A percentile compares a stretch with the other conserved stretches of the same genome.
Evolutionary conservation across 2,329 filamentous ascomycete species (phyloP).

Genomic region (Fusarium pininemorale): DNA sequence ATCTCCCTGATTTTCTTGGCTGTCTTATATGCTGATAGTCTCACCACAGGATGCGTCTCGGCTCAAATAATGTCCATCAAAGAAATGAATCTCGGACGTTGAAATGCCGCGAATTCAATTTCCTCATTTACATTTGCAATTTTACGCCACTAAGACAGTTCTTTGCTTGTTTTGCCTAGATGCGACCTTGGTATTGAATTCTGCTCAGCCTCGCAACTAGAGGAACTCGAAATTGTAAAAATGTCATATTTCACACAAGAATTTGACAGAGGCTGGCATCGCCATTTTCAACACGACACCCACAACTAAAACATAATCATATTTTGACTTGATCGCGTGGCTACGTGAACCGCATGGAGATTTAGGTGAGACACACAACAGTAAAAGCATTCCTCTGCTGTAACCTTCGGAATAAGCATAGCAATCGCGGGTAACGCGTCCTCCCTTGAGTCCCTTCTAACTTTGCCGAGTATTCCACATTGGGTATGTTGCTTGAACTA

Average conservation of each 20-base stretch:
- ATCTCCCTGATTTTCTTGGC: neutral
- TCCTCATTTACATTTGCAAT: too few relatives aligned
- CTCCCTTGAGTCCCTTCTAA: too few relatives aligned
- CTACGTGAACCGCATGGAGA: too few relatives aligned
- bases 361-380: neutral
- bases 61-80: too few relatives aligned
- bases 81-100: neutral
- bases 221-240: too few relatives aligned
- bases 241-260: neutral
- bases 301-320: neutral
- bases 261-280: neutral
- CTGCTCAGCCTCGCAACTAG: neutral
- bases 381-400: neutral
- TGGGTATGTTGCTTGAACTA: neutral
- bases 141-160: neutral
- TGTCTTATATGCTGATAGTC: neutral
- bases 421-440: too few relatives aligned
- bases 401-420: neutral
- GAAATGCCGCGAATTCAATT: too few relatives aligned
- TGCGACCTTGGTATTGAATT: too few relatives aligned
- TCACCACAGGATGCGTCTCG: neutral
- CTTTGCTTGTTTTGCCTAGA: neutral
- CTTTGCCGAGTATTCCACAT: neutral
- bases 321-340: neutral
- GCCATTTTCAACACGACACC: rapidly evolving